phyloP scores from a whole-genome alignment of 306 rosid genomes.

The Casuarina cunninghamiana region DNA sequence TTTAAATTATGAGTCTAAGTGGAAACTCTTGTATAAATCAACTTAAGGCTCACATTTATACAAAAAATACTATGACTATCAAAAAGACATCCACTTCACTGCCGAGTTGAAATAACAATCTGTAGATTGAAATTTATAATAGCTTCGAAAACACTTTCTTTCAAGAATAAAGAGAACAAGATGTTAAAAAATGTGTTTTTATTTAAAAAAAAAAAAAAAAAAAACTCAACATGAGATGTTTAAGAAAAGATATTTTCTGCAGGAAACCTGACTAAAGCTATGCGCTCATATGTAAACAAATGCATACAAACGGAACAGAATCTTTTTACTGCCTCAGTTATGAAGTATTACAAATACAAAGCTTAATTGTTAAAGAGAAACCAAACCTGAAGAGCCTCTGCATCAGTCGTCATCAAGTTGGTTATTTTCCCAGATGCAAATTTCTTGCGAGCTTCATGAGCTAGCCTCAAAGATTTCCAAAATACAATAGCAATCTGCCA shows the following conservation, averaged over 20 bases:
- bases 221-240: background rate
- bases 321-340: background rate
- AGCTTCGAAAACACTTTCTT: background rate
- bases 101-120: background rate
- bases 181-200: background rate
- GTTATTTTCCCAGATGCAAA: slow-evolving; percentile 95
- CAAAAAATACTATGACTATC: too few relatives aligned
- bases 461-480: slow-evolving; percentile 90
- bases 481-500: slow-evolving; percentile 90
- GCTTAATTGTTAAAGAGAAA: background rate
- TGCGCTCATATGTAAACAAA: background rate
- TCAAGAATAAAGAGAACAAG: background rate
- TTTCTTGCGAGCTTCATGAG: slow-evolving; percentile 94
- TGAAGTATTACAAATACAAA: background rate
- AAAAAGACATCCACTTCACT: background rate
- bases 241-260: background rate
- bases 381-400: slow-evolving; percentile 86
- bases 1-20: too few relatives aligned
- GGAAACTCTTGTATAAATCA: too few relatives aligned
- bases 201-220: background rate
- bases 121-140: background rate
- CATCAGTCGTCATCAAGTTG: slow-evolving; percentile 95
- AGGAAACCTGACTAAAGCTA: background rate
- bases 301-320: too few relatives aligned
- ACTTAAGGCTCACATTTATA: too few relatives aligned